Evolutionary conservation across 768 basidiomycete species (phyloP).

Genomic region (Suillus alpinus): DNA sequence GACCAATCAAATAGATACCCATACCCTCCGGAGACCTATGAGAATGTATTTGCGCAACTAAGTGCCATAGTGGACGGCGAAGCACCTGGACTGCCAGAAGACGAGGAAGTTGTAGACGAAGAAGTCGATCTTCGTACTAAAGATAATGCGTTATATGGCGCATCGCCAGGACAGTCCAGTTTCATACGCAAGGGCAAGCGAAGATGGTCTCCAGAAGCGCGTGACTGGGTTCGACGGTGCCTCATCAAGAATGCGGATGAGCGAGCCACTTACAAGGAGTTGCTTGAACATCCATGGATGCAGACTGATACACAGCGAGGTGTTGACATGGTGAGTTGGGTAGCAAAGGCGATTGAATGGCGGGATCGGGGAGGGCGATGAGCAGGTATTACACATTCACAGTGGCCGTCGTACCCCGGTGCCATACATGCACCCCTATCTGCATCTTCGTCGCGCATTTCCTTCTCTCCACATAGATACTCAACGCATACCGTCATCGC

Average conservation of each 20-base stretch:
- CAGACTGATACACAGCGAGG: slow-evolving; percentile 51
- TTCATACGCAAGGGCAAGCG: slow-evolving; percentile 14
- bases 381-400: not conserved
- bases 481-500: not conserved
- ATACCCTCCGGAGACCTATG: slow-evolving; percentile 96
- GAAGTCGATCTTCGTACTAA: not conserved
- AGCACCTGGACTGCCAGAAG: slow-evolving; percentile 80
- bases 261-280: slow-evolving; percentile 79
- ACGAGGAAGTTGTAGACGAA: slow-evolving; percentile 28
- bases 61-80: slow-evolving; percentile 97
- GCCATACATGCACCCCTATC: not conserved
- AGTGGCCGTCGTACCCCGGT: not conserved
- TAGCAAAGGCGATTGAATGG: slow-evolving; percentile 48
- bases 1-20: slow-evolving; percentile 56
- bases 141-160: slow-evolving; percentile 6
- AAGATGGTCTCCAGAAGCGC: slow-evolving; percentile 46
- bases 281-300: slow-evolving; percentile 85
- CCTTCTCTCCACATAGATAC: not conserved
- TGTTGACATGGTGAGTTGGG: slow-evolving; percentile 89
- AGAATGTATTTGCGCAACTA: slow-evolving; percentile 94
- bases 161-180: slow-evolving; percentile 14
- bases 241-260: slow-evolving; percentile 76
- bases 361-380: slow-evolving; percentile 25
- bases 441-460: not conserved
- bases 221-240: slow-evolving; percentile 81